phyloP scores from a whole-genome alignment of 345 rosid species.

The Melaleuca alternifolia region DNA sequence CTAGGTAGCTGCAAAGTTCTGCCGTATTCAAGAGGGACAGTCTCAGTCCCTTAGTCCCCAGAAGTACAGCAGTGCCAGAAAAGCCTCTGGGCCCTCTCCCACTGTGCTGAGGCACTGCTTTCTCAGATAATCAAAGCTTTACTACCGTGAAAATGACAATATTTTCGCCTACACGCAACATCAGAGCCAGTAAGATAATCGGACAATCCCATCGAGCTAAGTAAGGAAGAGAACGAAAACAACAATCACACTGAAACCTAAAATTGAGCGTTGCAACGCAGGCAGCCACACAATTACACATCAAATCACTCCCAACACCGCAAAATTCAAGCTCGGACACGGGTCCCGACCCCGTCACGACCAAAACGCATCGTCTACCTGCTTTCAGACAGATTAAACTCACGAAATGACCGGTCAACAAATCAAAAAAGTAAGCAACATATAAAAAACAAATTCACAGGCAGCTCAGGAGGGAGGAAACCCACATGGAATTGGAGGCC shows the following conservation, averaged over 20 bases:
- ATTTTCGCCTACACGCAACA: not conserved
- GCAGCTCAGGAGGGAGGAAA: not conserved
- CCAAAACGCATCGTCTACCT: not conserved
- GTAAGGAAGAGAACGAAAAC: not conserved
- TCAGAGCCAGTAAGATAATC: not conserved
- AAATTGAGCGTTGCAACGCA: not conserved
- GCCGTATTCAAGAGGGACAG: not conserved
- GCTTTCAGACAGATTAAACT: not conserved
- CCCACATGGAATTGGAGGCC: conserved; percentile 34
- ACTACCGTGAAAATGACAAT: not conserved
- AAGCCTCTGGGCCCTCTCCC: not conserved
- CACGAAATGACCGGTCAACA: not conserved
- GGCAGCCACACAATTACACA: not conserved
- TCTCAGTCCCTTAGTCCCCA: not conserved
- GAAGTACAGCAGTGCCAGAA: not conserved
- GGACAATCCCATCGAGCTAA: not conserved
- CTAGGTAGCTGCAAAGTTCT: not conserved
- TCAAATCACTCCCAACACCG: not conserved
- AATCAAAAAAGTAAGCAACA: not conserved
- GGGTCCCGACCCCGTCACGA: not conserved
- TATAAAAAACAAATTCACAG: too few relatives aligned
- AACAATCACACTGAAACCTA: not conserved
- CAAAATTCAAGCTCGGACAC: not conserved
- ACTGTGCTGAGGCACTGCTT: not conserved
- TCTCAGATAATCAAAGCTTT: not conserved